Evolutionary conservation across 2,329 filamentous ascomycete genomes (phyloP).

Genomic region (Domatiomyces catenatus): DNA sequence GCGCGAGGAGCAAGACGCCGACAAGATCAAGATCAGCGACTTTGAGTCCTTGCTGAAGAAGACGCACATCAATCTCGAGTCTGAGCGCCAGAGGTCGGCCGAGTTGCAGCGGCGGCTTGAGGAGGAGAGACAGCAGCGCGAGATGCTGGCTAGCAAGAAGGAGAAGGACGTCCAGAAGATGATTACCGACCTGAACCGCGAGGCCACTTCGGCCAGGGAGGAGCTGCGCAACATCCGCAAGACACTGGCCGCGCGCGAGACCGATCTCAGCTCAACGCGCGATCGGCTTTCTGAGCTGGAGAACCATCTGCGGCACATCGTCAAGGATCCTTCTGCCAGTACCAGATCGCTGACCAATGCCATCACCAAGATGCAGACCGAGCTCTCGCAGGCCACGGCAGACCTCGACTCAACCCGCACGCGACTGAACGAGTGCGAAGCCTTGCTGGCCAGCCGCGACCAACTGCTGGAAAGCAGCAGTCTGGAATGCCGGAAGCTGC

Average conservation of each 20-base stretch:
- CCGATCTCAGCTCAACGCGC: conserved; percentile 82
- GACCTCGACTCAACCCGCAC: conserved; percentile 68
- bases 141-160: conserved; percentile 71
- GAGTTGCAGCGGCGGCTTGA: conserved; percentile 62
- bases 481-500: conserved; percentile 68
- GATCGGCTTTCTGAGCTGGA: conserved; percentile 81
- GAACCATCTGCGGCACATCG: conserved; percentile 67
- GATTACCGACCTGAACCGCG: conserved; percentile 79
- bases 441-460: conserved; percentile 77
- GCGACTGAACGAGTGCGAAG: conserved; percentile 75
- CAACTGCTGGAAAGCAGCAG: conserved; percentile 74
- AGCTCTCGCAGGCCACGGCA: conserved; percentile 68
- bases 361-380: conserved; percentile 72
- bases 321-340: conserved; percentile 78
- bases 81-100: conserved; percentile 61
- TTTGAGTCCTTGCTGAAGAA: conserved; percentile 69
- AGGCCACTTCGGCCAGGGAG: conserved; percentile 68
- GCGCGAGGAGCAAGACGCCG: conserved; percentile 86
- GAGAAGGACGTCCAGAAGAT: conserved; percentile 92
- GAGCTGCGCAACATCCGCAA: conserved; percentile 71
- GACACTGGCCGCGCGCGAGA: conserved; percentile 65
- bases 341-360: conserved; percentile 72
- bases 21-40: conserved; percentile 96
- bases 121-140: conserved; percentile 70
- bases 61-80: conserved; percentile 62